Conservation (phyloP, 257 asterid genomes). For the Solanum rostratum region DNA sequence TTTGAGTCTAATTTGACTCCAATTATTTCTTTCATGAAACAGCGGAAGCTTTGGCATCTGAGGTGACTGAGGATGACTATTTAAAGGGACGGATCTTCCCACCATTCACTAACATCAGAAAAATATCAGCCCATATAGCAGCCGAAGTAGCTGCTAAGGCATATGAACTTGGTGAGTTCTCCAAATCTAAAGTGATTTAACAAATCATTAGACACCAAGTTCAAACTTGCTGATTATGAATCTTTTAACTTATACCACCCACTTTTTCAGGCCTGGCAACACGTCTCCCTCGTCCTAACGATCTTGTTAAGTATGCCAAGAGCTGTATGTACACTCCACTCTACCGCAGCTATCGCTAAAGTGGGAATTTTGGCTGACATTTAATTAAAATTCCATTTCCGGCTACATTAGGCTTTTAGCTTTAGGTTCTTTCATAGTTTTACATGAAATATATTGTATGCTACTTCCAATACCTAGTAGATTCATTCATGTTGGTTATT, state of each 20-base stretch:
- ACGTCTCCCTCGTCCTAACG: conserved; percentile 71
- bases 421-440: neutral
- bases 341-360: conserved; percentile 60
- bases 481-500: neutral
- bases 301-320: conserved; percentile 71
- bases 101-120: conserved; percentile 69
- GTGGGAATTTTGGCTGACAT: neutral
- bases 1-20: neutral
- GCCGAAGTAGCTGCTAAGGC: conserved; percentile 91
- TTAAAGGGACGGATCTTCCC: conserved; percentile 78
- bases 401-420: neutral
- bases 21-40: conserved; percentile 6
- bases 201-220: neutral
- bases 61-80: conserved; percentile 60
- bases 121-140: conserved; percentile 81
- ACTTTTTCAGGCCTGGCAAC: conserved; percentile 66
- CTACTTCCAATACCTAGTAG: neutral
- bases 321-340: conserved; percentile 92
- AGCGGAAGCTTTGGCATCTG: conserved; percentile 83
- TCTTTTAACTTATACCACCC: neutral
- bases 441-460: neutral
- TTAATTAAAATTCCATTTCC: neutral
- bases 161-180: conserved; percentile 74
- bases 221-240: neutral
- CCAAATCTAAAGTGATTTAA: neutral